Evolutionary conservation across 306 rosid genomes (phyloP), one percentile per base, ranked within the genome.

Genomic region (Sphenostylis stenocarpa): DNA sequence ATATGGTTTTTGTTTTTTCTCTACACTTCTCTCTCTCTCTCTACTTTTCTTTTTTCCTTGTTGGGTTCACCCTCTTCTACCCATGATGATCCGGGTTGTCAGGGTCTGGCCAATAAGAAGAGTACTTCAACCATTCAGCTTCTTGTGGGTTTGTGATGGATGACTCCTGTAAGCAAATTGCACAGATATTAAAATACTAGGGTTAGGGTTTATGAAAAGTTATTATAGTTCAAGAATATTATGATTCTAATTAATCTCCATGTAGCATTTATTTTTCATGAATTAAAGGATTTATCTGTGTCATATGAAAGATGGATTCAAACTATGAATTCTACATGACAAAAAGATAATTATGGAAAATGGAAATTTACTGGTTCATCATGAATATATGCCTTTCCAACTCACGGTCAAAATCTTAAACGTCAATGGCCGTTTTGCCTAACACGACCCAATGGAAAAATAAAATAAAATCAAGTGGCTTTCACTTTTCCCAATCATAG

Each of bases 61-160:
- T 63, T 9, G 17, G 33, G 45, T 38, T 16, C 61, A 66, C 48
- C 51, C 78, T 65, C 78, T 70, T 48, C 82, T 87, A 90, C 70
- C 92, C 92, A 78, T 91, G 97, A 78, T 86, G 92, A 88, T 91
- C 87, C 75, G 88, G 88, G 87, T 89, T 88, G 89, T 89, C 90
- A 64, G 98, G 90, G 73, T 93, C 98, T 67, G 96, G 94, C 98
- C 98, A 93, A 77, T 88, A 93, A 47, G 97, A 70, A 69, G 98
- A 89, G 83, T 91, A 93, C 86, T 93, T 93, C 91, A 93, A 80
- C 98, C 98, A 93, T 56, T 93, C 98, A 70, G 97, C 77, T 79
- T 91, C 98, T 78, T 91, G 93, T 19, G 86, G 86, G 80, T 90
- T 93, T 78, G 86, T 38, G 61, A 93, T 86, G 55, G 96, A 85